These are phyloP conservation scores for Melanomma pulvis-pyrius DNA, from an alignment of 495 filamentous ascomycete species.

Conservation along the genomic window DNA sequence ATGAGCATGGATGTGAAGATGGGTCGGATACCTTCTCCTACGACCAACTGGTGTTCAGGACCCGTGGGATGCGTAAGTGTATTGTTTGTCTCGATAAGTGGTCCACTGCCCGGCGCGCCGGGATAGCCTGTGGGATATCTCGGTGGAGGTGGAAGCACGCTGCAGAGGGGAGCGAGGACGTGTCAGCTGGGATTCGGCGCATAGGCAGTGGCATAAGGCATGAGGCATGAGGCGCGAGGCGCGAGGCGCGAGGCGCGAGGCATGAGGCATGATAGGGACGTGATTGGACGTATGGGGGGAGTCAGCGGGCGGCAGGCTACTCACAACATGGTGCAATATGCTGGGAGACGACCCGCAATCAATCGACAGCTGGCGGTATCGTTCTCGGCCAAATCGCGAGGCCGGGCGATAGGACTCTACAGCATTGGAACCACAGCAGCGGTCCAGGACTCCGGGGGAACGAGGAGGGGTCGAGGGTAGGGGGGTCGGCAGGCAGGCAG, in stretches of 20 bases:
- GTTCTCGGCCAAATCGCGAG: conserved; percentile 17
- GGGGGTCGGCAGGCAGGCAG: too few relatives aligned
- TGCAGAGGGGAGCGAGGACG: conserved; percentile 40
- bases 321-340: conserved; percentile 39
- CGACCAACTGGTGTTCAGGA: conserved; percentile 79
- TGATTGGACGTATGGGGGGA: conserved; percentile 14
- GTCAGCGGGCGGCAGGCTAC: conserved; percentile 16
- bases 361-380: background rate
- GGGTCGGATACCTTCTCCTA: conserved; percentile 75
- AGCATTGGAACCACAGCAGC: conserved; percentile 11
- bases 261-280: conserved; percentile 19
- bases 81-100: conserved; percentile 91
- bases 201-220: conserved; percentile 18
- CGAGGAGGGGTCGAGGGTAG: background rate
- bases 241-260: too few relatives aligned
- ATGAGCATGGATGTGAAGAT: conserved; percentile 3
- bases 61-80: conserved; percentile 76
- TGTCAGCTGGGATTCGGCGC: conserved; percentile 19
- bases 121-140: conserved; percentile 73
- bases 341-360: conserved; percentile 19
- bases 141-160: conserved; percentile 82
- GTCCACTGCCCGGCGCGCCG: conserved; percentile 65
- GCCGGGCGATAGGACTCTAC: conserved; percentile 2
- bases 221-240: too few relatives aligned
- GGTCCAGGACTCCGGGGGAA: background rate